These are phyloP conservation scores for Psilocybe cubensis DNA, from an alignment of 768 basidiomycete genomes.

Conservation along the genomic window DNA sequence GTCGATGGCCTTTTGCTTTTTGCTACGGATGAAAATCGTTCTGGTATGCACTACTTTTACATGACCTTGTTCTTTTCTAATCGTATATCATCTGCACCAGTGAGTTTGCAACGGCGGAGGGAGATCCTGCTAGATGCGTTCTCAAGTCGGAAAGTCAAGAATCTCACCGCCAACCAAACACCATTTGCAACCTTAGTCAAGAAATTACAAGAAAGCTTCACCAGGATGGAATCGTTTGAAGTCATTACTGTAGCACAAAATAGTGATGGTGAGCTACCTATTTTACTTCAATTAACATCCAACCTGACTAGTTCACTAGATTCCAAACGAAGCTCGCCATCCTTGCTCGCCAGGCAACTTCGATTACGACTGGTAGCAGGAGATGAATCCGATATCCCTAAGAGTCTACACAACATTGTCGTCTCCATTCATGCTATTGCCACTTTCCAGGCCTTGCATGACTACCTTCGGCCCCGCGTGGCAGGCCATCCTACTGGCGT, in stretches of 20 bases:
- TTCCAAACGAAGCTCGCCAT: constrained; percentile 88
- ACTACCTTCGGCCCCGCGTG: constrained; percentile 92
- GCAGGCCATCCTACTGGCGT: constrained; percentile 70
- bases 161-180: constrained; percentile 47
- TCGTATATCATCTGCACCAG: constrained; percentile 38
- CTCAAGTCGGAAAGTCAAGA: constrained; percentile 53
- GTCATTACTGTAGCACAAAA: constrained; percentile 88
- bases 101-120: constrained; percentile 65
- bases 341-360: constrained; percentile 89
- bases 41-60: constrained; percentile 44
- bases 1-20: constrained; percentile 87
- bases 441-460: constrained; percentile 95
- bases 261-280: constrained; percentile 64
- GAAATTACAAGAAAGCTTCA: constrained; percentile 94
- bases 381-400: constrained; percentile 88
- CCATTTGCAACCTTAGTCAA: constrained; percentile 85
- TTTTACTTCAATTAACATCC: constrained; percentile 2
- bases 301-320: constrained; percentile 45
- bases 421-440: constrained; percentile 99
- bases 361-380: constrained; percentile 89
- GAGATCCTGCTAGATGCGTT: constrained; percentile 84
- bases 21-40: constrained; percentile 68
- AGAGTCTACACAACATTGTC: constrained; percentile 85
- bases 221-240: constrained; percentile 94
- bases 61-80: constrained; percentile 10